Conservation (phyloP, 495 filamentous ascomycete genomes). For the Tuber umbilicatum region DNA sequence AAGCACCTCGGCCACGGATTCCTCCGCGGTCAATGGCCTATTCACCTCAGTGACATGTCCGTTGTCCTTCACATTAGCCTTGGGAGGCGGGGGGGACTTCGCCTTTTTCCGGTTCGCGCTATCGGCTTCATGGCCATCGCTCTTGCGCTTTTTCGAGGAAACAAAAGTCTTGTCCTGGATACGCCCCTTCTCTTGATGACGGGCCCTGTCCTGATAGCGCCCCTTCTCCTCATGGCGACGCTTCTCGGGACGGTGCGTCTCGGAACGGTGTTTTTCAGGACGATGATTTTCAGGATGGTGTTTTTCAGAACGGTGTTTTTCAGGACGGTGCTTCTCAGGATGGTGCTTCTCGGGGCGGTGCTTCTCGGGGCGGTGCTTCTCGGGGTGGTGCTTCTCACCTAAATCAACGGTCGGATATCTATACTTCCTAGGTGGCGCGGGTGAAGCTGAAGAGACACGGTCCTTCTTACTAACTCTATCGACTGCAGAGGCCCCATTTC, state of each 20-base stretch:
- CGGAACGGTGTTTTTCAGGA: constrained; percentile 18
- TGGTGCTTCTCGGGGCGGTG: too few relatives aligned
- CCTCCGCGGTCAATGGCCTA: constrained; percentile 38
- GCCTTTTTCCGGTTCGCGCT: constrained; percentile 45
- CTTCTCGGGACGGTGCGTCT: constrained; percentile 41
- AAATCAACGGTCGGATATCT: constrained; percentile 44
- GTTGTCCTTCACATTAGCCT: constrained; percentile 24
- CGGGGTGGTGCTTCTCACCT: constrained; percentile 49
- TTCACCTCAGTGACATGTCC: constrained; percentile 39
- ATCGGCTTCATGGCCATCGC: constrained; percentile 27
- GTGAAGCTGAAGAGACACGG: constrained; percentile 53
- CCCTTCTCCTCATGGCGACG: background rate
- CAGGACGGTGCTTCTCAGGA: background rate
- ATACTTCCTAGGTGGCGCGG: constrained; percentile 50
- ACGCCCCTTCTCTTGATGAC: constrained; percentile 39
- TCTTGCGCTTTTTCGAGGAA: constrained; percentile 13
- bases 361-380: constrained; percentile 27
- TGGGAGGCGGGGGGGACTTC: constrained; percentile 14
- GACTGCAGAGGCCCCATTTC: constrained; percentile 33
- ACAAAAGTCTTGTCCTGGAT: background rate
- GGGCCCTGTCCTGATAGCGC: constrained; percentile 46
- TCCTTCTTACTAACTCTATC: constrained; percentile 45
- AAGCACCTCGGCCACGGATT: constrained; percentile 28
- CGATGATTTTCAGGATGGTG: constrained; percentile 18
- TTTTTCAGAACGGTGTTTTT: background rate